Percentiles rank a stretch among this genome's conserved stretches.
These are phyloP conservation scores for Fusarium keratoplasticum DNA, from an alignment of 2,329 filamentous ascomycete species.

Conservation along the genomic window DNA sequence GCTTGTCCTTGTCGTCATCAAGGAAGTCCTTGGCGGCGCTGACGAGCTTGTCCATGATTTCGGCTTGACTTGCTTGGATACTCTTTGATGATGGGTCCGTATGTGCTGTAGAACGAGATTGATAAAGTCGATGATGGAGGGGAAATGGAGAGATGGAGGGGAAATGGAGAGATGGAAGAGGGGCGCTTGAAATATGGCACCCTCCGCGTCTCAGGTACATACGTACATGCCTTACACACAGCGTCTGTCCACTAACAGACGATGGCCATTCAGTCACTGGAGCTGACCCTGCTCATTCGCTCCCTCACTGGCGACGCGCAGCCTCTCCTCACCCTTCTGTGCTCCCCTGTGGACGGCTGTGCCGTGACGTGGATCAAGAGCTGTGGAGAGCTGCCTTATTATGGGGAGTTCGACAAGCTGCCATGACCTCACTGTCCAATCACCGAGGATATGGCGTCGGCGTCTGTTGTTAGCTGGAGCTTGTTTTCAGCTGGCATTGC, in stretches of 20 bases:
- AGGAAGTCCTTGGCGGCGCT: slow-evolving; percentile 54
- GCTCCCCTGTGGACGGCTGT: background rate
- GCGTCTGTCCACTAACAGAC: background rate
- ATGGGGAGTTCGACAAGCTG: slow-evolving; percentile 23
- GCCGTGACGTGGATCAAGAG: slow-evolving; percentile 34
- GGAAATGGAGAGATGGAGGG: slow-evolving; percentile 14
- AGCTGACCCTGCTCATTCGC: background rate
- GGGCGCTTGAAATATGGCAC: background rate
- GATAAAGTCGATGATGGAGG: slow-evolving; percentile 21
- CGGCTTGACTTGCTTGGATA: background rate
- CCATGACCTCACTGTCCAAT: slow-evolving; percentile 1
- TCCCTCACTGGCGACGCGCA: background rate
- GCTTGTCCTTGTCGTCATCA: slow-evolving; percentile 45
- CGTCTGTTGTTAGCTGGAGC: slow-evolving; percentile 10
- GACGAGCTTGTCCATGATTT: slow-evolving; percentile 54
- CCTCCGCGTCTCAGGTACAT: slow-evolving; percentile 8
- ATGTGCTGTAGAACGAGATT: background rate
- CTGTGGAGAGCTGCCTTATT: slow-evolving; percentile 10
- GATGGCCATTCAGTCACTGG: background rate
- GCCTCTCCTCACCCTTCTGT: background rate
- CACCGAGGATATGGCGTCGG: background rate
- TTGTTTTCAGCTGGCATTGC: slow-evolving; percentile 29
- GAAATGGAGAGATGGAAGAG: slow-evolving; percentile 21
- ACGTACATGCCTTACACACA: background rate
- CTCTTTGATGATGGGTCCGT: background rate